Conservation (phyloP, 2,329 filamentous ascomycete genomes). For the Arthrocladium fulminans region DNA sequence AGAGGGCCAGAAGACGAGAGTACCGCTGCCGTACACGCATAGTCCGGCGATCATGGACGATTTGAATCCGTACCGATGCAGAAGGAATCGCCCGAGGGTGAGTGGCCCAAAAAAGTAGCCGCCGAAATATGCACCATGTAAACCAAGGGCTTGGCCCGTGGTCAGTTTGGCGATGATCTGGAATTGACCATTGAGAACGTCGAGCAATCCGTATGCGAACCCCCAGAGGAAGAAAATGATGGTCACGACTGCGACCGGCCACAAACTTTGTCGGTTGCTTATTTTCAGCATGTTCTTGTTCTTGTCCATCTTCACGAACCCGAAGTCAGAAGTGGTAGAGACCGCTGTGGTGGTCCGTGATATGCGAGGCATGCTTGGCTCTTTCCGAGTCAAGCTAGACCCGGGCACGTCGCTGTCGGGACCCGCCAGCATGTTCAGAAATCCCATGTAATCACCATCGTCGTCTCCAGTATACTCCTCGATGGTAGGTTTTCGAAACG, state of each 20-base stretch:
- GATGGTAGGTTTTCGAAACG: constrained; percentile 16
- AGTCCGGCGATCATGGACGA: constrained; percentile 53
- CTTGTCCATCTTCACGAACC: constrained; percentile 52
- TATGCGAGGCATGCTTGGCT: constrained; percentile 17
- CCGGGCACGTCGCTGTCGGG: constrained; percentile 11
- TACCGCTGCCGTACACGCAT: constrained; percentile 53
- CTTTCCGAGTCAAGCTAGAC: constrained; percentile 6
- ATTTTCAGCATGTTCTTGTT: constrained; percentile 52
- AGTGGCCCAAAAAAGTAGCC: constrained; percentile 51
- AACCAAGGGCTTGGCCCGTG: constrained; percentile 39
- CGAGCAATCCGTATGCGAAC: constrained; percentile 77
- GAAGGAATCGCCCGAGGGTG: constrained; percentile 45
- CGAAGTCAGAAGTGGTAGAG: constrained; percentile 43
- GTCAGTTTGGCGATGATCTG: constrained; percentile 44
- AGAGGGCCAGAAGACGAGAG: constrained; percentile 56
- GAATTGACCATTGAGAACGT: constrained; percentile 63
- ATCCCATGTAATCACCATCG: constrained; percentile 22
- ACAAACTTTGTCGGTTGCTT: constrained; percentile 48
- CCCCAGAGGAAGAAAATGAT: constrained; percentile 85
- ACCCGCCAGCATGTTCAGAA: constrained; percentile 22
- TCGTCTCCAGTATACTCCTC: constrained; percentile 19
- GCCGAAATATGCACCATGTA: constrained; percentile 52
- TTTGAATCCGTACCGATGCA: constrained; percentile 55
- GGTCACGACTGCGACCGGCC: constrained; percentile 57
- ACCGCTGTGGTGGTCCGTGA: constrained; percentile 25